These are phyloP conservation scores for Diaporthe sp. DNA, from an alignment of 2,329 filamentous ascomycete genomes.

Conservation along the genomic window DNA sequence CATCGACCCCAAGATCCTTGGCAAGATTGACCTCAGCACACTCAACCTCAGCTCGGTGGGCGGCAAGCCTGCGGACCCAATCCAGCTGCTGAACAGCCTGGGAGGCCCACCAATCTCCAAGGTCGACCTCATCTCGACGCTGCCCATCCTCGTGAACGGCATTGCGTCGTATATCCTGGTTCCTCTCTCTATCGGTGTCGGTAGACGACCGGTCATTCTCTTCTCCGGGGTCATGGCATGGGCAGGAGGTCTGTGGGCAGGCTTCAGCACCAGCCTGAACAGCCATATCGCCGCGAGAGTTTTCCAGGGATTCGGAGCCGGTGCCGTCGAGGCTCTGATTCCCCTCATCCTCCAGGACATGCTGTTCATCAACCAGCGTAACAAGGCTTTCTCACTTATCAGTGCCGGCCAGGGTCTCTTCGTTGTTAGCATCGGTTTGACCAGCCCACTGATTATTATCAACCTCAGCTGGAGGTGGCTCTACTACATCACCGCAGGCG, in stretches of 20 bases:
- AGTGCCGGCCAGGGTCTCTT: constrained; percentile 44
- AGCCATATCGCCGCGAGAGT: constrained; percentile 45
- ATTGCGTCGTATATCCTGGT: constrained; percentile 45
- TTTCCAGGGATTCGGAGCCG: constrained; percentile 45
- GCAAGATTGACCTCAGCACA: constrained; percentile 44
- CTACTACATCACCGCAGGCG: constrained; percentile 44
- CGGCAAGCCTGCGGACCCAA: constrained; percentile 40
- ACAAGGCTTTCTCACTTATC: constrained; percentile 45
- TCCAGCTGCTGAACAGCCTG: constrained; percentile 42
- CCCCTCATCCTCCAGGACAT: constrained; percentile 47
- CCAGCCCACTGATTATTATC: constrained; percentile 42
- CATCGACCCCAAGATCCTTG: constrained; percentile 43
- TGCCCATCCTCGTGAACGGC: constrained; percentile 46
- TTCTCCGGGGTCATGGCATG: constrained; percentile 44
- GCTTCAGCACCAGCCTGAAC: constrained; percentile 42
- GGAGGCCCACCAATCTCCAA: constrained; percentile 42
- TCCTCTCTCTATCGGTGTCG: constrained; percentile 45
- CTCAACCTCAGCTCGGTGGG: constrained; percentile 41
- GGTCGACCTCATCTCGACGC: constrained; percentile 45
- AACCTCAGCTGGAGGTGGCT: constrained; percentile 45
- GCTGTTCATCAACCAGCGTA: constrained; percentile 47
- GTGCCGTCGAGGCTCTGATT: constrained; percentile 46
- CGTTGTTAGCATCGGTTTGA: constrained; percentile 41
- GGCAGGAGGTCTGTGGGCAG: constrained; percentile 46
- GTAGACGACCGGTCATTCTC: constrained; percentile 45